A percentile compares a stretch with the other conserved stretches of the same genome.
Evolutionary conservation across 306 rosid species (phyloP).

Genomic region (Begonia fuchsioides): DNA sequence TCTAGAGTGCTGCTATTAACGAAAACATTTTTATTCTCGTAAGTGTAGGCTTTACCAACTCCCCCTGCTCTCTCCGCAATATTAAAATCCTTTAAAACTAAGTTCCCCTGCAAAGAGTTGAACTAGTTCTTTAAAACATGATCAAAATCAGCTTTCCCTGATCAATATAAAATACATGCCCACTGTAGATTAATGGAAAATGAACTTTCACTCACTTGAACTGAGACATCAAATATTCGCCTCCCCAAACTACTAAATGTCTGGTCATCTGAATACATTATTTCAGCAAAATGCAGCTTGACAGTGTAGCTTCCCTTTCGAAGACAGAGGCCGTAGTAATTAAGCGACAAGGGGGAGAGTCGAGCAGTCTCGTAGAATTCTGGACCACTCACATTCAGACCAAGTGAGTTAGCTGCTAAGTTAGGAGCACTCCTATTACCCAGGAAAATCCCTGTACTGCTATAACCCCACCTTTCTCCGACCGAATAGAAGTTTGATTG

Average conservation of each 20-base stretch:
- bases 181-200: background rate
- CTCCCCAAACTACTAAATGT: conserved; percentile 31
- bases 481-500: conserved; percentile 8
- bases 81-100: conserved; percentile 42
- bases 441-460: conserved; percentile 9
- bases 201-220: conserved; percentile 45
- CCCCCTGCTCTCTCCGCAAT: conserved; percentile 47
- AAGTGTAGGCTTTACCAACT: conserved; percentile 29
- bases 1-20: conserved; percentile 48
- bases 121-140: background rate
- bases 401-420: conserved; percentile 1
- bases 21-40: conserved; percentile 23
- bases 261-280: conserved; percentile 30
- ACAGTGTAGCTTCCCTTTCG: conserved; percentile 14
- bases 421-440: conserved; percentile 6
- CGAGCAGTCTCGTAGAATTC: conserved; percentile 10
- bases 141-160: background rate
- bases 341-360: conserved; percentile 11
- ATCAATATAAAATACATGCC: background rate
- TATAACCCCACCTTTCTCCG: conserved; percentile 12
- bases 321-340: conserved; percentile 18
- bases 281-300: conserved; percentile 14
- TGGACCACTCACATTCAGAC: conserved; percentile 11
- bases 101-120: conserved; percentile 32
- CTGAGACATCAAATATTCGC: conserved; percentile 59